These are phyloP conservation scores for Yamadazyma sp. DNA, from an alignment of 805 yeast genomes.

Conservation along the genomic window DNA sequence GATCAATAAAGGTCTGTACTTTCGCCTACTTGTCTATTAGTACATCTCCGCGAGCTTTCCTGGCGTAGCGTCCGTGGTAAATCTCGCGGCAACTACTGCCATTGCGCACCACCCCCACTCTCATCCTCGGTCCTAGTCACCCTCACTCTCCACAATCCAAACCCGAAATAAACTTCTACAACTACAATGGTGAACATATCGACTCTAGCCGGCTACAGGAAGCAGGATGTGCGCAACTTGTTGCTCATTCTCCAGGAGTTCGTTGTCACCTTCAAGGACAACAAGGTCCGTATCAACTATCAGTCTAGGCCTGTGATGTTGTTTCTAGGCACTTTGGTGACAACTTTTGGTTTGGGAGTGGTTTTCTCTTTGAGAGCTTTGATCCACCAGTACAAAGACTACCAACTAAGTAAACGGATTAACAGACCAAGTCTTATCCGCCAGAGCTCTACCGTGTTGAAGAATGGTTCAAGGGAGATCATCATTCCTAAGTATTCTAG, in stretches of 20 bases:
- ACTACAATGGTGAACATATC: constrained; percentile 34
- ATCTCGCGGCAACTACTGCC: no score
- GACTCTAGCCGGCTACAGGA: constrained; percentile 30
- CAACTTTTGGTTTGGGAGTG: constrained; percentile 42
- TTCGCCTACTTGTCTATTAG: no score
- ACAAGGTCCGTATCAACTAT: constrained; percentile 39
- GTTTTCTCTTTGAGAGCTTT: constrained; percentile 31
- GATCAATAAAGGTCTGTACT: no score
- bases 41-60: no score
- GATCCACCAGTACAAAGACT: constrained; percentile 31
- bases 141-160: constrained; percentile 7
- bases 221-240: constrained; percentile 34
- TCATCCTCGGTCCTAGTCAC: constrained; percentile 7
- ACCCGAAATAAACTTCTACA: neutral
- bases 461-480: constrained; percentile 48
- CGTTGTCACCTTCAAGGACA: constrained; percentile 34
- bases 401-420: constrained; percentile 21
- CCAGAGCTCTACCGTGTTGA: constrained; percentile 42
- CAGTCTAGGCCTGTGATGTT: constrained; percentile 43
- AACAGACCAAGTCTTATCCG: constrained; percentile 39
- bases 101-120: no score
- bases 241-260: constrained; percentile 36
- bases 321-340: constrained; percentile 38
- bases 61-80: no score
- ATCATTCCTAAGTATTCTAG: constrained; percentile 40